phyloP scores from a whole-genome alignment of 1,139 yeast genomes.

The Zygoascus meyerae region DNA sequence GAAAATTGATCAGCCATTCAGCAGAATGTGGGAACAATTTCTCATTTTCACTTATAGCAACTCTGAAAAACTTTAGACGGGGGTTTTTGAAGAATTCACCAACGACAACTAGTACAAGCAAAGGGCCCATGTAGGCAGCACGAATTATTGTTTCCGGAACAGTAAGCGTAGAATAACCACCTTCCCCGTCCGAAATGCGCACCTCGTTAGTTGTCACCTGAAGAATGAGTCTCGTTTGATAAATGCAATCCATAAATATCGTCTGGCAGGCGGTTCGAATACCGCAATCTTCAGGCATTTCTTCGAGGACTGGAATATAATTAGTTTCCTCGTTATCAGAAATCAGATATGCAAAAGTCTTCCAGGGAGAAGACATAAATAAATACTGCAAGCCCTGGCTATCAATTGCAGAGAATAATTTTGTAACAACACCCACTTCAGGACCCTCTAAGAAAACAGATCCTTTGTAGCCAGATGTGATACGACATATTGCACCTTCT shows the following conservation, averaged over 20 bases:
- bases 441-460: conserved; percentile 11
- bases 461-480: conserved; percentile 10
- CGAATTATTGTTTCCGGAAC: neutral
- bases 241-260: neutral
- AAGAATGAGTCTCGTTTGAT: conserved; percentile 3
- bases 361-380: conserved; percentile 11
- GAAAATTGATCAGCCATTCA: no score
- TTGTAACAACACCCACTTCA: conserved; percentile 7
- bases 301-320: conserved; percentile 8
- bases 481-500: conserved; percentile 10
- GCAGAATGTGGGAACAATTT: no score
- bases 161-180: neutral
- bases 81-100: no score
- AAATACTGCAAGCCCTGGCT: conserved; percentile 2
- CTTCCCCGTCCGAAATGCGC: conserved; percentile 11
- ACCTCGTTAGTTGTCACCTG: conserved; percentile 9
- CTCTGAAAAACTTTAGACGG: no score
- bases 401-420: conserved; percentile 8
- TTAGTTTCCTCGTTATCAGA: conserved; percentile 6
- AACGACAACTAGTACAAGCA: no score
- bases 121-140: neutral
- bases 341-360: conserved; percentile 9
- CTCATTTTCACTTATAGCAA: no score
- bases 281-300: conserved; percentile 11
- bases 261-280: conserved; percentile 5